These are phyloP conservation scores for Fraxinus baroniana DNA, from an alignment of 305 asterid genomes.

Conservation along the genomic window DNA sequence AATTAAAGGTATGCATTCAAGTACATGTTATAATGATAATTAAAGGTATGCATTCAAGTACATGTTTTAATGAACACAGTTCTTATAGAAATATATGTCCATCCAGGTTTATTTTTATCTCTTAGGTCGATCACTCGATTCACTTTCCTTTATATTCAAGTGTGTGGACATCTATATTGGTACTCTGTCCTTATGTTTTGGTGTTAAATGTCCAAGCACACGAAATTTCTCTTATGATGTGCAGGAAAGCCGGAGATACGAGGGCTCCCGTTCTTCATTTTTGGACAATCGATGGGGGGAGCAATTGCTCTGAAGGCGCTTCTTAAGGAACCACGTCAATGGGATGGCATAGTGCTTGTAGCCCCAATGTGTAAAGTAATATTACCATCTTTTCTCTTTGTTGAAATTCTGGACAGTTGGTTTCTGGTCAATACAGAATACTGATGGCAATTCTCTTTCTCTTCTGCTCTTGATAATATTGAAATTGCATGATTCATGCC, in stretches of 20 bases:
- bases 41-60: no score
- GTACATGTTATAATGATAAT: neutral
- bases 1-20: constrained; percentile 42
- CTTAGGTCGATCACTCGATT: neutral
- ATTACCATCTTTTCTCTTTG: constrained; percentile 9
- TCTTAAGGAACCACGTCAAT: constrained; percentile 60
- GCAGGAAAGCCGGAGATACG: constrained; percentile 82
- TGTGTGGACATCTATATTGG: neutral
- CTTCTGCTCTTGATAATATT: neutral
- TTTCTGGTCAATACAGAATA: neutral
- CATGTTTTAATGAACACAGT: neutral
- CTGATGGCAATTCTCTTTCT: neutral
- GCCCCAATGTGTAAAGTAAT: constrained; percentile 96
- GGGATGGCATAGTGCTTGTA: constrained; percentile 94
- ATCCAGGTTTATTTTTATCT: neutral
- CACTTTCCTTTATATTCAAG: neutral
- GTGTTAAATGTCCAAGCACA: neutral
- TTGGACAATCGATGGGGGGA: constrained; percentile 99
- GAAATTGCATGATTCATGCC: neutral
- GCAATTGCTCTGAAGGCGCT: constrained; percentile 86
- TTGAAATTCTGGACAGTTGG: neutral
- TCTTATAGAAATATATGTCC: neutral
- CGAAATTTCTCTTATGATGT: constrained; percentile 3
- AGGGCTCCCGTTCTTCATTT: constrained; percentile 71
- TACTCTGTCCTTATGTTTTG: neutral